phyloP scores from a whole-genome alignment of 2,329 filamentous ascomycete genomes.

The Ceratocystis eucalypticola region DNA sequence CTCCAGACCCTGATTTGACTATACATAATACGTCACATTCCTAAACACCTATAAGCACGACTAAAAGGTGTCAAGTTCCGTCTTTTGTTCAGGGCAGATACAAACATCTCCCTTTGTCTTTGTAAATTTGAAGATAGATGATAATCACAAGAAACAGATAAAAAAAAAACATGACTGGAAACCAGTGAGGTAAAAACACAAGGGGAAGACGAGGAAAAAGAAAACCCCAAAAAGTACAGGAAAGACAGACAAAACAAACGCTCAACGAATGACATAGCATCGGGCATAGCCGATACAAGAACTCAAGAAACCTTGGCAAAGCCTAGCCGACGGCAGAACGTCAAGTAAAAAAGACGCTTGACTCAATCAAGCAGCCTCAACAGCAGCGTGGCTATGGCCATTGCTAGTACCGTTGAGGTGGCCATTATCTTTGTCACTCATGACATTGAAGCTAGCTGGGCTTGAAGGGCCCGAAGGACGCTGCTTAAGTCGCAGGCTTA shows the following conservation, averaged over 20 bases:
- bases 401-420: conserved; percentile 6
- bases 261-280: not conserved
- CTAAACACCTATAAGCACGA: not conserved
- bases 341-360: not conserved
- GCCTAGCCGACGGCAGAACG: not conserved
- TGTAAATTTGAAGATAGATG: conserved; percentile 15
- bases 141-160: conserved; percentile 10
- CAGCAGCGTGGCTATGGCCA: conserved; percentile 4
- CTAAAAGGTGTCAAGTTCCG: not conserved
- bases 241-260: not conserved
- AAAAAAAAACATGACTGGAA: conserved; percentile 3
- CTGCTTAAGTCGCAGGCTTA: conserved; percentile 43
- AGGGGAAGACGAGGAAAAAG: not conserved
- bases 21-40: conserved; percentile 2
- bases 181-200: not conserved
- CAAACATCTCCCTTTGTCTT: conserved; percentile 14
- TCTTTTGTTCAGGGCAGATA: conserved; percentile 12
- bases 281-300: conserved; percentile 10
- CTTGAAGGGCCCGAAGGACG: conserved; percentile 25
- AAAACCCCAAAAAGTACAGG: not conserved
- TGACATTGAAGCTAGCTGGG: conserved; percentile 17
- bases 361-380: conserved; percentile 12
- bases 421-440: conserved; percentile 15
- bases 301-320: not conserved
- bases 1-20: not conserved